These are phyloP conservation scores for Lactarius psammicola DNA, from an alignment of 768 basidiomycete genomes.

Conservation along the genomic window DNA sequence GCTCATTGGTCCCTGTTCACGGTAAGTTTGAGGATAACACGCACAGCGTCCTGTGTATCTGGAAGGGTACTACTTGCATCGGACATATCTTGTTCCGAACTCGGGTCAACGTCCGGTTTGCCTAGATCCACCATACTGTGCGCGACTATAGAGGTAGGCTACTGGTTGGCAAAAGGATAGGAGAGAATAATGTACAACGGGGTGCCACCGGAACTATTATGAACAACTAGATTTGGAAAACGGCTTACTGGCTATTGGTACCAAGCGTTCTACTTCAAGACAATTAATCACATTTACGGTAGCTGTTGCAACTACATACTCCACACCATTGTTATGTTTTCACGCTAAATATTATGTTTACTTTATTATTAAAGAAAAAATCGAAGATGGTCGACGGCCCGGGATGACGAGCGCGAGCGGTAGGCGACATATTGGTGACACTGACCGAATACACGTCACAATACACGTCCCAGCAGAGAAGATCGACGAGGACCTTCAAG, in stretches of 20 bases:
- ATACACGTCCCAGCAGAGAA: conserved; percentile 76
- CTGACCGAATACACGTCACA: conserved; percentile 45
- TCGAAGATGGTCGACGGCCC: too few species aligned
- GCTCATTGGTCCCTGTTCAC: not conserved
- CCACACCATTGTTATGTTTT: too few species aligned
- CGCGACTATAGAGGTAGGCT: not conserved
- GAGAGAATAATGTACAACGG: not conserved
- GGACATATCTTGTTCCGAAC: not conserved
- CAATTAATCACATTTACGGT: too few species aligned
- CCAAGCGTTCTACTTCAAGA: too few species aligned
- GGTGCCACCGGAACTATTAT: not conserved
- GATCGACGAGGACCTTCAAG: conserved; percentile 71
- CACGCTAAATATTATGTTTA: too few species aligned
- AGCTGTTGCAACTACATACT: too few species aligned
- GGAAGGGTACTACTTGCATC: not conserved
- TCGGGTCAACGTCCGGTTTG: not conserved
- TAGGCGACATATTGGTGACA: too few species aligned
- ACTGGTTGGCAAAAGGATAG: not conserved
- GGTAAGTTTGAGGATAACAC: not conserved
- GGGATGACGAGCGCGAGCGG: too few species aligned
- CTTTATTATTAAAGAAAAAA: too few species aligned
- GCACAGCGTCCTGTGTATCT: not conserved
- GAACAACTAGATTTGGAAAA: not conserved
- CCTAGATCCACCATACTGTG: not conserved
- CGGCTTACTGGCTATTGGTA: too few species aligned